Evolutionary conservation across 2,329 filamentous ascomycete species (phyloP).

Genomic region (Parascedosporium putredinis): DNA sequence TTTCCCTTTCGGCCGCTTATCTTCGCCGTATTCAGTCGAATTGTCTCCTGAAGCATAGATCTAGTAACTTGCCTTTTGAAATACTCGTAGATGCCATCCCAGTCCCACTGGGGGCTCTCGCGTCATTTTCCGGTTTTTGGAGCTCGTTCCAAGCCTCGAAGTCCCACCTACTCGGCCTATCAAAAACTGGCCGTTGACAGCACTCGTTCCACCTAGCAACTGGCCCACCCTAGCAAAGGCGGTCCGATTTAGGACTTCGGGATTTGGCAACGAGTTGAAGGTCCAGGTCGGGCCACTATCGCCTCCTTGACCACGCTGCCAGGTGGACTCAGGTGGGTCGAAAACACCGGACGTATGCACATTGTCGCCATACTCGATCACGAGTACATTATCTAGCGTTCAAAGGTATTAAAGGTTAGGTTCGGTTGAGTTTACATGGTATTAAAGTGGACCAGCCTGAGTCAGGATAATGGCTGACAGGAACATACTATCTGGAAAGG

Average conservation of each 20-base stretch:
- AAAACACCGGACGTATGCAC: slow-evolving; percentile 15
- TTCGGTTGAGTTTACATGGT: too few species aligned
- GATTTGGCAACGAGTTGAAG: slow-evolving; percentile 15
- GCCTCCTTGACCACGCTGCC: slow-evolving; percentile 9
- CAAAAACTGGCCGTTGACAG: slow-evolving; percentile 28
- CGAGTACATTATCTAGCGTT: slow-evolving; percentile 11
- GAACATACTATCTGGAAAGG: slow-evolving; percentile 17
- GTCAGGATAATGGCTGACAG: slow-evolving; percentile 1
- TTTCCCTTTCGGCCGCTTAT: too few species aligned
- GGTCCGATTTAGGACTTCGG: slow-evolving; percentile 16
- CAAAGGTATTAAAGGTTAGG: too few species aligned
- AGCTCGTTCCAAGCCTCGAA: slow-evolving; percentile 24
- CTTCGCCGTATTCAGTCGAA: too few species aligned
- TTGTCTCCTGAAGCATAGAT: too few species aligned
- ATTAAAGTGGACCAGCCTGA: too few species aligned
- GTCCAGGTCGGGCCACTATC: slow-evolving; percentile 14
- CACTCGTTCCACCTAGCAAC: slow-evolving; percentile 24
- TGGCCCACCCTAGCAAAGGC: slow-evolving; percentile 20
- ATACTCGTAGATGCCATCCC: slow-evolving; percentile 22
- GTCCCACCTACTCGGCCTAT: slow-evolving; percentile 23
- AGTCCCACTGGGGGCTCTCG: slow-evolving; percentile 20
- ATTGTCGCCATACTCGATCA: slow-evolving; percentile 13
- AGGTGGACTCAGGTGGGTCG: slow-evolving; percentile 17
- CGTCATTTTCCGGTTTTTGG: slow-evolving; percentile 15
- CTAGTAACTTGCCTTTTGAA: slow-evolving; percentile 23